Percentiles rank a stretch among this genome's conserved stretches.
Evolutionary conservation across 345 rosid species (phyloP).

Genomic region (Raphanus sativus): DNA sequence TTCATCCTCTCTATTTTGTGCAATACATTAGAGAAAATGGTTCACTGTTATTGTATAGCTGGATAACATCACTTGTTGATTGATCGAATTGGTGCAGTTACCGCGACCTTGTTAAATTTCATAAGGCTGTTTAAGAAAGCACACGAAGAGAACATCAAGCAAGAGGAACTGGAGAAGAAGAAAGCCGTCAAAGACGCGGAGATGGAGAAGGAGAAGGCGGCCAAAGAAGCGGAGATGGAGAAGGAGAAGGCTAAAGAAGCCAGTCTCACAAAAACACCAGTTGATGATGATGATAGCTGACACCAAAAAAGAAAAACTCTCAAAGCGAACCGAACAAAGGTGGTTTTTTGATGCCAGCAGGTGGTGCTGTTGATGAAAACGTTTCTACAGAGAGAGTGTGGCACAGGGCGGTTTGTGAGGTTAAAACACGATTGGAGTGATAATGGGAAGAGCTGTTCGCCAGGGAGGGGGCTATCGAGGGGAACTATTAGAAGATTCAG

Average conservation of each 20-base stretch:
- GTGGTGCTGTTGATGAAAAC: slow-evolving; percentile 27
- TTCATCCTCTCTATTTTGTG: neutral
- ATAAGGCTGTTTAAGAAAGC: slow-evolving; percentile 86
- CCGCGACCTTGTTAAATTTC: slow-evolving; percentile 77
- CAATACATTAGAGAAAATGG: neutral
- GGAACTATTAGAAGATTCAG: slow-evolving; percentile 17
- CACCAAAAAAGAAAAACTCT: neutral
- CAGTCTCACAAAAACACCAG: slow-evolving; percentile 57
- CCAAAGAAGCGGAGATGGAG: slow-evolving; percentile 92
- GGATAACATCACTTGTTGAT: slow-evolving; percentile 1
- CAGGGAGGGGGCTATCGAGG: slow-evolving; percentile 34
- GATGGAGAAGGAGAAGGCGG: slow-evolving; percentile 81
- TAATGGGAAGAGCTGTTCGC: neutral
- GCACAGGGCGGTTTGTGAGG: neutral
- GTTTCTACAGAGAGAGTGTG: slow-evolving; percentile 12
- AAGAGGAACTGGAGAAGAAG: slow-evolving; percentile 87
- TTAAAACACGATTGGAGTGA: slow-evolving; percentile 5
- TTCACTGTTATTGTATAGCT: neutral
- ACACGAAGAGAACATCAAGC: slow-evolving; percentile 89
- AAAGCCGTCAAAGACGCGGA: slow-evolving; percentile 92
- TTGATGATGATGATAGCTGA: slow-evolving; percentile 44
- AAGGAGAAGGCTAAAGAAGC: slow-evolving; percentile 59
- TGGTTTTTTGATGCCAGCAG: neutral
- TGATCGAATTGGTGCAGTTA: slow-evolving; percentile 57
- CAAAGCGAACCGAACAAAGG: neutral